Evolutionary conservation across 1,284 basidiomycete genomes (phyloP), one percentile per base, ranked within the genome.

Genomic region (Trichosporon sp.): DNA sequence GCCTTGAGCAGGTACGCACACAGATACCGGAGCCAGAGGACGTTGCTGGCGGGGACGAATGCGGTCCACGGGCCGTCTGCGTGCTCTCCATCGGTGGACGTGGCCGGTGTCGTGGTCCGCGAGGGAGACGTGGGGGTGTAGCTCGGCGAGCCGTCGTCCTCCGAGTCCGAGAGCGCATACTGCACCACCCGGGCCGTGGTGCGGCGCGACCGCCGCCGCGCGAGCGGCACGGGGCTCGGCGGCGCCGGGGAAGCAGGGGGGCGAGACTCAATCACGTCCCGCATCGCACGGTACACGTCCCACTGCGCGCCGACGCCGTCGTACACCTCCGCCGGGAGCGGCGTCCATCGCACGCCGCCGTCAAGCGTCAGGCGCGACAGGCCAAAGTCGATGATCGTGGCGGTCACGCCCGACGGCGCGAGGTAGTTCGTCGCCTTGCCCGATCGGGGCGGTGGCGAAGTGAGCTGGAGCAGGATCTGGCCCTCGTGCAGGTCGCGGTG

Each of bases 401-500:
- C 89, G 72, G 87, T 84, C 2, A 96, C 86, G 11, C 91, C 92
- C 86, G 84, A 25, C 78, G 81, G 63, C 82, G 68, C 51, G 64
- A 74, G 72, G 64, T 73, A 72, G 67, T 72, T 69, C 12, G 66
- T 51, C 47, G n/a, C 15, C 21, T 51, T 51, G 27, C 38, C 68
- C 42, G 60, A 65, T 42, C 51, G 84, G 29, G 75, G 74, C 6
- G 75, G 68, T 58, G 78, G 58, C 18, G 34, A 21, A 62, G 44
- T 21, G 13, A 68, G n/a, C 3, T 86, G 60, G 62, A 99, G 88
- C 11, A 99, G 87, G 64, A 99, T 91, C 81, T 99, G 97, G n/a
- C 96, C 96, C 89, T 94, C 94, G 78, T 99, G 96, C 38, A 99
- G 86, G 81, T 99, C 96, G 21, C 96, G 93, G 83, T 99, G 97